Base-by-base conservation (phyloP, 192 early-diverging fungal species). In the Backusella westeae region DNA sequence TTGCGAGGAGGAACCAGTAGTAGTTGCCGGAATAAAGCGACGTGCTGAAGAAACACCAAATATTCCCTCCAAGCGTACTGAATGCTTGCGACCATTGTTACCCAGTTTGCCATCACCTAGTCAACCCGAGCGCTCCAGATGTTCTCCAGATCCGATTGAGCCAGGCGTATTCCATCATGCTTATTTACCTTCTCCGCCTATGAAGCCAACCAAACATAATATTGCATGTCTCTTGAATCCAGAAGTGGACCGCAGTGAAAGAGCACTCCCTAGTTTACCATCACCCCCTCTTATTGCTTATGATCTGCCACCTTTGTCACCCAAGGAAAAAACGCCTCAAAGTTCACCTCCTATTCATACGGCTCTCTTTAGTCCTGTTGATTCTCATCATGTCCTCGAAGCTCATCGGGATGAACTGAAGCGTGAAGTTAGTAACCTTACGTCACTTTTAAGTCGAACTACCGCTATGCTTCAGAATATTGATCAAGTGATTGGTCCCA, bases 381-480 rank as follows among this genome's bases (percentile, higher is more conserved):
- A 10, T 19, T 21, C 21, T 14, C 77, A 84, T 32, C 78, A 86
- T 72, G 78, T 85, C 10, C 77, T 90, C 12, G 80, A 87, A 74
- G 84, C 87, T 70, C 87, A 88, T 72, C 79, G 87, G 15, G 82
- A 88, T 71, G 87, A 90, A 65, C 68, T 90, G 23, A 86, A 87
- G 59, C 77, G 86, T 19, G 86, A 90, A 75, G 86, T 90, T 5
- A 76, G 84, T 10, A 82, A 86, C 76, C 59, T 90, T 4, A 85
- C 83, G 10, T 82, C 81, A 77, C 70, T 90, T 6, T 69, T 90
- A 3, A 85, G 76, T 35, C 79, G 84, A 39, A 87, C 89, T 3
- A 83, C 87, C 15, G 89, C 87, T 4, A 84, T 90, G 21, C 74
- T 90, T 21, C 80, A 79, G 74, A 85, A 83, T 4, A 77, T 90